A percentile compares a stretch with the other conserved stretches of the same genome.
Evolutionary conservation across 805 yeast species (phyloP).

Genomic region (Grigorovia transvaalensis): DNA sequence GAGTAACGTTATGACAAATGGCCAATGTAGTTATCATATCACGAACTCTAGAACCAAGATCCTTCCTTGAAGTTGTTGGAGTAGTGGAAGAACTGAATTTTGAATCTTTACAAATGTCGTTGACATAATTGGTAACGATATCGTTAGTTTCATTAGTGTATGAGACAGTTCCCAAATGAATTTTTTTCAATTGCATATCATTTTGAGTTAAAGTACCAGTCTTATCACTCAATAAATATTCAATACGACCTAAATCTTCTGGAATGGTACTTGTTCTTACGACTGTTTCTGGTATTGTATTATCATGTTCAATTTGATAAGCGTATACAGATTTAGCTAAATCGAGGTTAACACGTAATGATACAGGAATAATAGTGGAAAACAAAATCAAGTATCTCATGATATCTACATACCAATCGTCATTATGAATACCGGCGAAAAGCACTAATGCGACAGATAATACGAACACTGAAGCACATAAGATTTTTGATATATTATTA

Average conservation of each 20-base stretch:
- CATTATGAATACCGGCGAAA: conserved; percentile 58
- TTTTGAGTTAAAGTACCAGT: conserved; percentile 97
- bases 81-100: conserved; percentile 7
- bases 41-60: conserved; percentile 62
- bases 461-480: conserved; percentile 77
- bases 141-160: conserved; percentile 90
- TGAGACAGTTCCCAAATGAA: conserved; percentile 87
- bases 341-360: conserved; percentile 87
- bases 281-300: conserved; percentile 69
- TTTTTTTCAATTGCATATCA: conserved; percentile 91
- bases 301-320: conserved; percentile 84
- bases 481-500: conserved; percentile 73
- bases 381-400: conserved; percentile 85
- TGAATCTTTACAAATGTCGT: conserved; percentile 16
- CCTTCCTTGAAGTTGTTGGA: conserved; percentile 41
- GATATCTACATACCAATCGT: conserved; percentile 80
- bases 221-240: conserved; percentile 83
- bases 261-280: conserved; percentile 97
- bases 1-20: conserved; percentile 95
- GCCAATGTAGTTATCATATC: conserved; percentile 78
- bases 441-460: conserved; percentile 70
- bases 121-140: conserved; percentile 63
- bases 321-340: conserved; percentile 95
- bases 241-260: conserved; percentile 93
- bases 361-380: conserved; percentile 93